Conservation (phyloP, 257 asterid genomes). For the Jacaranda mimosifolia region DNA sequence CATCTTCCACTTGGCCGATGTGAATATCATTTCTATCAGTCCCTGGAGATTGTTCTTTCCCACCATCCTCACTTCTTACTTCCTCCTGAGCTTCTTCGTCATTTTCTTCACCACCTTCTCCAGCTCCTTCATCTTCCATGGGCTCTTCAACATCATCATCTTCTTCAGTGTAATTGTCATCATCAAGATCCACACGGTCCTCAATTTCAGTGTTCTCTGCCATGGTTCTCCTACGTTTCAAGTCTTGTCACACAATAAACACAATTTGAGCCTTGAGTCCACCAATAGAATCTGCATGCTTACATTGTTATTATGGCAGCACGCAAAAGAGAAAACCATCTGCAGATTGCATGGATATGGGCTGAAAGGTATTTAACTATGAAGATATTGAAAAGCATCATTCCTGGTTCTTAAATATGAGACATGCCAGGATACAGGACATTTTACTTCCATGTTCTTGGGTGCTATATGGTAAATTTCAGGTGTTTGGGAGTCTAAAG, state of each 20-base stretch:
- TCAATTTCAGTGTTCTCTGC: conserved; percentile 84
- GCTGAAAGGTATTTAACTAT: conserved; percentile 49
- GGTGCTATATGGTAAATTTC: conserved; percentile 40
- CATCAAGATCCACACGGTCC: conserved; percentile 92
- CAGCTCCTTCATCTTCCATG: conserved; percentile 77
- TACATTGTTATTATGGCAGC: conserved; percentile 49
- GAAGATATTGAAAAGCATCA: conserved; percentile 44
- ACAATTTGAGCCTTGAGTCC: conserved; percentile 48
- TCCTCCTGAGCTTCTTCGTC: conserved; percentile 70
- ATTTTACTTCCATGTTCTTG: conserved; percentile 36
- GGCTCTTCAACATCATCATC: conserved; percentile 84
- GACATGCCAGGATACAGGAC: conserved; percentile 44
- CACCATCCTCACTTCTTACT: conserved; percentile 59
- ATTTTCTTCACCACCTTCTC: conserved; percentile 70
- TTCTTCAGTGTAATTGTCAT: conserved; percentile 85
- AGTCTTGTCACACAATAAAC: conserved; percentile 57
- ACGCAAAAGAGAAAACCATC: conserved; percentile 45
- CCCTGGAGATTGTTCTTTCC: conserved; percentile 61
- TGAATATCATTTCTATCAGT: conserved; percentile 47
- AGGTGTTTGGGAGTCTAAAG: conserved; percentile 36
- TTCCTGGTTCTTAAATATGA: conserved; percentile 41
- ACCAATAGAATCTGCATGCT: conserved; percentile 61
- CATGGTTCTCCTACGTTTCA: conserved; percentile 58
- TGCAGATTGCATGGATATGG: conserved; percentile 47
- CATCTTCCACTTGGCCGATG: conserved; percentile 52